Evolutionary conservation across 208 protist genomes (phyloP).

Genomic region (Sergeia podlipaevii): DNA sequence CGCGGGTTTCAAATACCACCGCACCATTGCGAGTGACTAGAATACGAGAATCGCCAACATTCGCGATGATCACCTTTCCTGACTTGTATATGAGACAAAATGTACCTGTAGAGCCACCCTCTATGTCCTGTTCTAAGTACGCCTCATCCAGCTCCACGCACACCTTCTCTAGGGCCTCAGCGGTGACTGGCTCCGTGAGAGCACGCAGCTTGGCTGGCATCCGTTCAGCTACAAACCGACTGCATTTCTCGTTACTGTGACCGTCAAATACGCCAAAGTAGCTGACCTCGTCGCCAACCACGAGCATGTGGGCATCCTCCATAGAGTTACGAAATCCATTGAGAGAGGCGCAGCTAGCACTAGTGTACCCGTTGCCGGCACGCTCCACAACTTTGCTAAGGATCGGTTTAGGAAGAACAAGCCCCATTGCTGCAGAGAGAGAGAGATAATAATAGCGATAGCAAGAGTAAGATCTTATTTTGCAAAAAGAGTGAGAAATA

Average conservation of each 20-base stretch:
- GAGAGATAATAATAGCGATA: no score
- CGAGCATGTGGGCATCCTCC: conserved; percentile 86
- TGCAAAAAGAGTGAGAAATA: not conserved
- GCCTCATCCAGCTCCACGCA: conserved; percentile 72
- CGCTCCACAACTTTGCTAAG: conserved; percentile 83
- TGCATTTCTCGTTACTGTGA: conserved; percentile 82
- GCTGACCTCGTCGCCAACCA: conserved; percentile 22
- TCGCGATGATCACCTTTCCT: conserved; percentile 60
- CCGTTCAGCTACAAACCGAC: conserved; percentile 62
- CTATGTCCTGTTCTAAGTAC: conserved; percentile 52
- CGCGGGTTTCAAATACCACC: conserved; percentile 71
- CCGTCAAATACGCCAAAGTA: conserved; percentile 91
- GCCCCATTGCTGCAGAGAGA: conserved; percentile 35
- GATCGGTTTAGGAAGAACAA: conserved; percentile 80
- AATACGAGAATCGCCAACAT: conserved; percentile 91
- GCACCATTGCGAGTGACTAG: conserved; percentile 62
- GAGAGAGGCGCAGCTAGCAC: conserved; percentile 45
- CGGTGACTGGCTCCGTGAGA: conserved; percentile 44
- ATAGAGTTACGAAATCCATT: conserved; percentile 86
- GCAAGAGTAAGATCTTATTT: no score
- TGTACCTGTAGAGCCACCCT: conserved; percentile 80
- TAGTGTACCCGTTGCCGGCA: conserved; percentile 53
- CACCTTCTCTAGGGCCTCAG: conserved; percentile 60
- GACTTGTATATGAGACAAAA: conserved; percentile 68
- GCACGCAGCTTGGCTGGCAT: conserved; percentile 48